Percentiles rank a stretch among this genome's conserved stretches.
Conservation (phyloP, 176 grass and related monocot species). For the Avena insularis region DNA sequence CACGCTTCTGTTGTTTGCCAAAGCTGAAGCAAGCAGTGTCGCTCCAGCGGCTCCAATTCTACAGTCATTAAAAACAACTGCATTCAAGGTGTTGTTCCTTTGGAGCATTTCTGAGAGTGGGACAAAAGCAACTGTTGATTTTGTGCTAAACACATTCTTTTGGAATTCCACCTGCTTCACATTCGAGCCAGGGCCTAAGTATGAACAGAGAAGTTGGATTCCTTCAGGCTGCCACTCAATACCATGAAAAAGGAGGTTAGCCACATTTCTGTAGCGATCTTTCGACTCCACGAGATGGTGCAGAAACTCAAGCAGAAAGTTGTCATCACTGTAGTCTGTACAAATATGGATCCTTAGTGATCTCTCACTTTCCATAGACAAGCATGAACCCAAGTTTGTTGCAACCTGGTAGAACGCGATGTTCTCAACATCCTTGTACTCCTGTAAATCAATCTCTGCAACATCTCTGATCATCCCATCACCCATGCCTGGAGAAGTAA, state of each 20-base stretch:
- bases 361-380: constrained; percentile 63
- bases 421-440: constrained; percentile 43
- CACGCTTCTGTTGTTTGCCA: constrained; percentile 68
- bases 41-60: constrained; percentile 65
- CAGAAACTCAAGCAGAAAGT: constrained; percentile 61
- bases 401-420: constrained; percentile 51
- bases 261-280: constrained; percentile 54
- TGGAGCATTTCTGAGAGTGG: constrained; percentile 69
- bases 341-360: constrained; percentile 73
- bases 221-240: constrained; percentile 69
- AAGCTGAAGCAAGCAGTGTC: constrained; percentile 70
- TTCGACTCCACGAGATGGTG: constrained; percentile 53
- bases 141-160: constrained; percentile 65
- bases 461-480: constrained; percentile 34
- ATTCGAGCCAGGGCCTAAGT: constrained; percentile 50
- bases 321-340: constrained; percentile 36
- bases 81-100: constrained; percentile 64
- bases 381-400: constrained; percentile 41
- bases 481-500: constrained; percentile 26
- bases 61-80: constrained; percentile 68
- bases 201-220: constrained; percentile 54
- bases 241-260: constrained; percentile 74
- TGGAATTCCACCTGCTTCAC: constrained; percentile 84
- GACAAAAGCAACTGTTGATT: constrained; percentile 43
- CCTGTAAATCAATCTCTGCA: constrained; percentile 45